Percentiles rank a stretch among this genome's conserved stretches.
Conservation (phyloP, 73 alveolate genomes). For the Urostyla sp. region DNA sequence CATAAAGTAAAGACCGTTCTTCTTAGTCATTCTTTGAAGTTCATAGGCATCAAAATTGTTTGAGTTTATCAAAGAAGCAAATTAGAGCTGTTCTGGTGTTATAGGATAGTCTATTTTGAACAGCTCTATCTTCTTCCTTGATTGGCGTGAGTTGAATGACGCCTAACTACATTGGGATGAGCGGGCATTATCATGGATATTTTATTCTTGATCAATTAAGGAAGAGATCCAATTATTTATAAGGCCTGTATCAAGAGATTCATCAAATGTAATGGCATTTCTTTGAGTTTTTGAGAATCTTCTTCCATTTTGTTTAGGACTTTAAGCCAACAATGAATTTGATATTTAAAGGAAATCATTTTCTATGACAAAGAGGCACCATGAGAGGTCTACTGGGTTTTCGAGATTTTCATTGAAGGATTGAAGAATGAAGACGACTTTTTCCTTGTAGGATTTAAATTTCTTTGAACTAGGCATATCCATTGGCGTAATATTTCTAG, state of each 20-base stretch:
- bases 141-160: not conserved
- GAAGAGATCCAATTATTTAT: slow-evolving; percentile 17
- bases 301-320: slow-evolving; percentile 12
- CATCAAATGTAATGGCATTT: slow-evolving; percentile 8
- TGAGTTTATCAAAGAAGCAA: slow-evolving; percentile 10
- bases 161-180: no score
- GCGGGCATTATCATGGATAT: no score
- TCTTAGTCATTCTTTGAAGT: slow-evolving; percentile 13
- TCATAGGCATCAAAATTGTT: slow-evolving; percentile 55
- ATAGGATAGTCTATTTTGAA: slow-evolving; percentile 20
- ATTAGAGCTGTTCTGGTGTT: not conserved
- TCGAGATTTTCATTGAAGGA: not conserved
- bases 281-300: slow-evolving; percentile 46
- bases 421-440: slow-evolving; percentile 28
- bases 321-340: not conserved
- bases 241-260: slow-evolving; percentile 6
- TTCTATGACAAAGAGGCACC: slow-evolving; percentile 46
- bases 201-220: not conserved
- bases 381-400: slow-evolving; percentile 17
- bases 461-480: not conserved
- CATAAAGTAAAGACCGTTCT: slow-evolving; percentile 50
- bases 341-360: slow-evolving; percentile 51
- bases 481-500: not conserved
- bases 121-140: not conserved
- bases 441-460: slow-evolving; percentile 51